phyloP scores from a whole-genome alignment of 768 basidiomycete species.

The Naganishia friedmannii region DNA sequence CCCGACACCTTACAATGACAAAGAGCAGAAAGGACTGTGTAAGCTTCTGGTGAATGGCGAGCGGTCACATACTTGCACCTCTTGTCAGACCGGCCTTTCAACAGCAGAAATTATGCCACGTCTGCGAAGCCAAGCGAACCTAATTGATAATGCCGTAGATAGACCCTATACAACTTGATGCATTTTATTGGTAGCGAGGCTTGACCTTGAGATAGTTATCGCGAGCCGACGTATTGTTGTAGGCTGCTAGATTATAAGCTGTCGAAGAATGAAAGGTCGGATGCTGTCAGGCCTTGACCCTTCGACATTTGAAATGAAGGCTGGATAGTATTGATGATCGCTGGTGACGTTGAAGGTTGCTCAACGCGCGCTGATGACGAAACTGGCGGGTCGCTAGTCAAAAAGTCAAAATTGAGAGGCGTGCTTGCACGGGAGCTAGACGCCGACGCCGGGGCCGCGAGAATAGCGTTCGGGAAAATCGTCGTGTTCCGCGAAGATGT shows the following conservation, averaged over 20 bases:
- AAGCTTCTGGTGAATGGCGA: no score
- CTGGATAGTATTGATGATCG: background rate
- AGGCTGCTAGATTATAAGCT: background rate
- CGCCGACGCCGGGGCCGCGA: conserved; percentile 1
- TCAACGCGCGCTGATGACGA: background rate
- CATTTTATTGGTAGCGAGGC: background rate
- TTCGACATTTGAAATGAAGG: background rate
- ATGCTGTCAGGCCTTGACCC: conserved; percentile 26
- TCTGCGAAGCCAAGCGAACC: no score
- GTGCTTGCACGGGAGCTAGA: background rate
- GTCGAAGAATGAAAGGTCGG: conserved; percentile 33
- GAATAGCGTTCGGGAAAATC: background rate
- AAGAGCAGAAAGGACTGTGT: no score
- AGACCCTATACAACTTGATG: conserved; percentile 6
- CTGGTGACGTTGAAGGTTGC: background rate
- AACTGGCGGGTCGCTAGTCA: background rate
- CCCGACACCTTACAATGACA: no score
- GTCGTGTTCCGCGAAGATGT: background rate
- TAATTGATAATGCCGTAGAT: background rate
- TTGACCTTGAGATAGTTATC: no score
- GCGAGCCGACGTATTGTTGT: no score
- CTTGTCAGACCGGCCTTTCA: no score
- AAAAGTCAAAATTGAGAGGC: conserved; percentile 19
- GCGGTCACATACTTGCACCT: no score
- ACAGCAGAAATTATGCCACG: no score